Conservation (phyloP, 371 early-diverging fungal genomes). For the Lichtheimia hyalospora region DNA sequence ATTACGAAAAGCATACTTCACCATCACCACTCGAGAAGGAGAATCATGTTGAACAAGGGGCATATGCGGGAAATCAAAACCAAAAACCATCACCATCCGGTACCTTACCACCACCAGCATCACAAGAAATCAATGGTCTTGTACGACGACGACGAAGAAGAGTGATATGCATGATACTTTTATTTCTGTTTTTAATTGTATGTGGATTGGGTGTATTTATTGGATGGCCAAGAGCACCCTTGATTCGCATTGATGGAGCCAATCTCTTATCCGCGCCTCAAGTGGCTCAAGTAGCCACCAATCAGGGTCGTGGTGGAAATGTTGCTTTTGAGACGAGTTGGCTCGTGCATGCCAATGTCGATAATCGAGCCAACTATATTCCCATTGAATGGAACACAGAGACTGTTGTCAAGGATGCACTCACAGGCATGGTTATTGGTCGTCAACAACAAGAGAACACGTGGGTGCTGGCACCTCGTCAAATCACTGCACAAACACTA, state of each 20-base stretch:
- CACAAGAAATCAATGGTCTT: background rate
- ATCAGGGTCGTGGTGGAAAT: slow-evolving; percentile 3
- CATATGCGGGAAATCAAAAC: background rate
- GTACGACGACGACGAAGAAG: slow-evolving; percentile 13
- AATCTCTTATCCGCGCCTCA: slow-evolving; percentile 9
- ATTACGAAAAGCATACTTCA: background rate
- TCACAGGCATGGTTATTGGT: slow-evolving; percentile 29
- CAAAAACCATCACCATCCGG: background rate
- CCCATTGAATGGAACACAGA: slow-evolving; percentile 22
- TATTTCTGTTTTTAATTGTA: slow-evolving; percentile 16
- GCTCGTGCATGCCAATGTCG: slow-evolving; percentile 25
- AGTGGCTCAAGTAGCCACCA: background rate
- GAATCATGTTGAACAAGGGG: background rate
- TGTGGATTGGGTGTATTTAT: slow-evolving; percentile 17
- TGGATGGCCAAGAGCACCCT: slow-evolving; percentile 32
- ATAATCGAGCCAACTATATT: slow-evolving; percentile 31
- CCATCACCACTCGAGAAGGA: background rate
- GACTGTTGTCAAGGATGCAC: slow-evolving; percentile 26
- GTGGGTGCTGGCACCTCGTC: slow-evolving; percentile 11
- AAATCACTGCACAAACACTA: slow-evolving; percentile 26
- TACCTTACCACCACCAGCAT: background rate
- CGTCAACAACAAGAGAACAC: slow-evolving; percentile 3
- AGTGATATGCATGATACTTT: slow-evolving; percentile 10
- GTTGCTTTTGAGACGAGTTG: slow-evolving; percentile 30
- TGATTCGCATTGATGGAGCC: slow-evolving; percentile 34